Base-by-base conservation (phyloP, 2,329 filamentous ascomycete species). In the Calonectria fujianensis region DNA sequence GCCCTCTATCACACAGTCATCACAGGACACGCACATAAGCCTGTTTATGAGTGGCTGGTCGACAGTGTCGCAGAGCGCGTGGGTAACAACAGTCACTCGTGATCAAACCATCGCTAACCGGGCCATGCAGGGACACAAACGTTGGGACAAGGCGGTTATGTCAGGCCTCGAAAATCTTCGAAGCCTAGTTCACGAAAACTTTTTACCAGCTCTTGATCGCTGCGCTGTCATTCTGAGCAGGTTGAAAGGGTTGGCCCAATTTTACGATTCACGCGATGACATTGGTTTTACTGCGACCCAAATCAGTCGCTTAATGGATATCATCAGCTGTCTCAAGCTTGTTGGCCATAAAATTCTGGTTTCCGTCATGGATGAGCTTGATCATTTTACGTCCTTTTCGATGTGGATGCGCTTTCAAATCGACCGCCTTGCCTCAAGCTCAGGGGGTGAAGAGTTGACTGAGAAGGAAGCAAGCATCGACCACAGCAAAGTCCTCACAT, bases 131-230 rank as follows among this genome's bases (percentile, higher is more conserved):
- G 96, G 96, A 0, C 95, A 98, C 80, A 98, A 98, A 85, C 90
- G 97, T 64, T 99, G 97, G 97, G 96, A 98, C 76, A 97, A 96
- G 81, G 93, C 94, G 8, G 94, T 97, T 2, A 90, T 91, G 2
- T 91, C 92, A 5, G 95, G 96, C 1, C 93, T 98, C 27, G 93
- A 95, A 74, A 93, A 92, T 69, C 89, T 98, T 13, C 91, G 95
- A 65, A 91, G 91, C 68, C 89, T 98, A 16, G 89, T 96, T 0
- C 96, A 98, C 81, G 94, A 98, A 82, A 96, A 97, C 83, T 92
- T 98, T 67, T 89, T 98, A 3, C 97, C 97, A 0, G 95, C 95
- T 0, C 88, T 98, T 2, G 96, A 98, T 79, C 92, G 96, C 68
- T 94, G 94, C 78, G 91, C 91, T 61, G 92, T 98, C 31, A 93